A percentile compares a stretch with the other conserved stretches of the same genome.
These are phyloP conservation scores for Aureobasidium sp. DNA, from an alignment of 2,329 filamentous ascomycete species.

Conservation along the genomic window DNA sequence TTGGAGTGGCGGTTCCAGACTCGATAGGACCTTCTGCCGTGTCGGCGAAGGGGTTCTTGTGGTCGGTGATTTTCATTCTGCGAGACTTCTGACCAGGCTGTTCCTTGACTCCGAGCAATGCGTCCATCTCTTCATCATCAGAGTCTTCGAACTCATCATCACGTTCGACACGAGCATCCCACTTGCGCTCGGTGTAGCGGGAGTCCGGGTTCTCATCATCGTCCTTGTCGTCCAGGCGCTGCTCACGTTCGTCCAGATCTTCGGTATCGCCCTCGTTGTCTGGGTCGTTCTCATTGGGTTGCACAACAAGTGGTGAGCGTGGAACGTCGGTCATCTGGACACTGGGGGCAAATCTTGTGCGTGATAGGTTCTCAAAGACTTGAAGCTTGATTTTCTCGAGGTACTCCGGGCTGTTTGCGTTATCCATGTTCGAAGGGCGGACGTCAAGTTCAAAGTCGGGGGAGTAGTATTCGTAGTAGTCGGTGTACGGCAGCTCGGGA, in stretches of 20 bases:
- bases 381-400: slow-evolving; percentile 60
- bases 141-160: slow-evolving; percentile 81
- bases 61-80: slow-evolving; percentile 52
- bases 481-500: slow-evolving; percentile 83
- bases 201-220: slow-evolving; percentile 79
- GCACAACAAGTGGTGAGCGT: slow-evolving; percentile 39
- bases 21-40: slow-evolving; percentile 38
- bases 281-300: slow-evolving; percentile 19
- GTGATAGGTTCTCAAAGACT: slow-evolving; percentile 60
- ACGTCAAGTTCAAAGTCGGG: slow-evolving; percentile 65
- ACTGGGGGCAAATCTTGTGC: slow-evolving; percentile 53
- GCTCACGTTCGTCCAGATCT: slow-evolving; percentile 57
- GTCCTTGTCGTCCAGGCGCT: slow-evolving; percentile 62
- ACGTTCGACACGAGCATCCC: slow-evolving; percentile 66
- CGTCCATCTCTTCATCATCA: slow-evolving; percentile 77
- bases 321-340: slow-evolving; percentile 61
- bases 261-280: slow-evolving; percentile 42
- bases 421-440: slow-evolving; percentile 65
- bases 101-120: slow-evolving; percentile 62
- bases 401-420: slow-evolving; percentile 62
- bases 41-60: slow-evolving; percentile 48
- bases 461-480: slow-evolving; percentile 81
- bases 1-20: slow-evolving; percentile 11
- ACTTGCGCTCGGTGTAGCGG: slow-evolving; percentile 72
- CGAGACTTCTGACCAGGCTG: slow-evolving; percentile 37